Evolutionary conservation across 768 basidiomycete species (phyloP).

Genomic region (Leccinum uliginosum): DNA sequence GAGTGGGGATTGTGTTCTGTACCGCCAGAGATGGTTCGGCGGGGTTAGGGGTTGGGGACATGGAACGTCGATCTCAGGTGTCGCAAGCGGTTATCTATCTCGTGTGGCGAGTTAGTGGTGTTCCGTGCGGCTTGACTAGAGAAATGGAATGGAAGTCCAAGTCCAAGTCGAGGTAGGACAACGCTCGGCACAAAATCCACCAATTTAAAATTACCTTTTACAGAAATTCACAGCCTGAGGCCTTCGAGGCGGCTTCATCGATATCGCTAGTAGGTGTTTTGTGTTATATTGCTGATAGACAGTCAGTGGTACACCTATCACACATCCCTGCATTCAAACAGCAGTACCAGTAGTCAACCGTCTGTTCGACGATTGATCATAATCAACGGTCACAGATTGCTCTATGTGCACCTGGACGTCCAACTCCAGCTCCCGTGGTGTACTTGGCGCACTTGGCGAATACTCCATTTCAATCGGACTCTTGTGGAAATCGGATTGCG

Average conservation of each 20-base stretch:
- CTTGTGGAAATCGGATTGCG: constrained; percentile 24
- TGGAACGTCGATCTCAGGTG: background rate
- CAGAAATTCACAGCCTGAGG: background rate
- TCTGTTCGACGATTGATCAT: constrained; percentile 18
- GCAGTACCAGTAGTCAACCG: constrained; percentile 4
- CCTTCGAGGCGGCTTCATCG: background rate
- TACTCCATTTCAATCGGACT: constrained; percentile 24
- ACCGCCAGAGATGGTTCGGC: background rate
- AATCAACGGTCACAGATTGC: constrained; percentile 26
- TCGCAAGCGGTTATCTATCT: background rate
- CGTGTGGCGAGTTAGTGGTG: background rate
- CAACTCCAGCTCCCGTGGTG: constrained; percentile 23
- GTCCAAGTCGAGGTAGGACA: background rate
- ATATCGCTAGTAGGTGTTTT: background rate
- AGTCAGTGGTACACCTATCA: constrained; percentile 4
- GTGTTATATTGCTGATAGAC: constrained; percentile 7
- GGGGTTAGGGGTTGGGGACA: constrained; percentile 9
- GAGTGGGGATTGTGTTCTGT: background rate
- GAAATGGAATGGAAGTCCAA: background rate
- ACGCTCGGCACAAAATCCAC: background rate
- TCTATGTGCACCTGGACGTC: constrained; percentile 31
- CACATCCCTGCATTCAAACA: constrained; percentile 1
- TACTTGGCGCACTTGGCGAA: background rate
- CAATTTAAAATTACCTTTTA: constrained; percentile 12
- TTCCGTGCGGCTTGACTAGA: background rate